These are phyloP conservation scores for Aquanectria penicillioides DNA, from an alignment of 2,329 filamentous ascomycete genomes.

Conservation along the genomic window DNA sequence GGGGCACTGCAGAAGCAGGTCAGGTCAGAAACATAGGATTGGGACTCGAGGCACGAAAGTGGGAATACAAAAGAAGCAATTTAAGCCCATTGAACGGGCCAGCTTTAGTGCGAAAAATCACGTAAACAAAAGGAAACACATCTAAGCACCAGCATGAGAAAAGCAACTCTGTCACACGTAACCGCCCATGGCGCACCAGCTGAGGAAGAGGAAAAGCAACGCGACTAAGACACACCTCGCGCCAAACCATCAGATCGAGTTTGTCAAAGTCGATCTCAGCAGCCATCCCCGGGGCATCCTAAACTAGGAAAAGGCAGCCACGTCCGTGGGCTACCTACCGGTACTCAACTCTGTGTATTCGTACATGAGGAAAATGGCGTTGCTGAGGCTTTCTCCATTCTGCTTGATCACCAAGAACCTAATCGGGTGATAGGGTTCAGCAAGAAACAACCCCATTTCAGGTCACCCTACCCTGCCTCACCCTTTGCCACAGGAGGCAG, in stretches of 20 bases:
- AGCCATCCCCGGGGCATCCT: too few relatives aligned
- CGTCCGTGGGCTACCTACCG: too few relatives aligned
- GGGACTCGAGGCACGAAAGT: background rate
- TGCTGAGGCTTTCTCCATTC: too few relatives aligned
- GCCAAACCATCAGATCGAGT: background rate
- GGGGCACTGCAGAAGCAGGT: background rate
- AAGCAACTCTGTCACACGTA: conserved; percentile 11
- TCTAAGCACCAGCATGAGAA: background rate
- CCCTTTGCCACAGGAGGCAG: too few relatives aligned
- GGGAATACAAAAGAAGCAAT: background rate
- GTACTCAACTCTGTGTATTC: too few relatives aligned
- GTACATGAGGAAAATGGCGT: too few relatives aligned
- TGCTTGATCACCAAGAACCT: too few relatives aligned
- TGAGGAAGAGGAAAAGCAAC: background rate
- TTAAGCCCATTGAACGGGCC: background rate
- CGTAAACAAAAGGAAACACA: background rate
- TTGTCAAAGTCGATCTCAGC: background rate
- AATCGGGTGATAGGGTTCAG: too few relatives aligned
- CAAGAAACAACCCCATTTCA: too few relatives aligned
- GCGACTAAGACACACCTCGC: too few relatives aligned
- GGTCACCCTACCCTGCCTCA: too few relatives aligned
- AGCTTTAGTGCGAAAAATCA: background rate
- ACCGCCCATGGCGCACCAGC: conserved; percentile 6
- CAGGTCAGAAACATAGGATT: background rate
- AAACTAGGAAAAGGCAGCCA: too few relatives aligned